Conservation (phyloP, 73 alveolate species). For the Durusdinium trenchii region DNA sequence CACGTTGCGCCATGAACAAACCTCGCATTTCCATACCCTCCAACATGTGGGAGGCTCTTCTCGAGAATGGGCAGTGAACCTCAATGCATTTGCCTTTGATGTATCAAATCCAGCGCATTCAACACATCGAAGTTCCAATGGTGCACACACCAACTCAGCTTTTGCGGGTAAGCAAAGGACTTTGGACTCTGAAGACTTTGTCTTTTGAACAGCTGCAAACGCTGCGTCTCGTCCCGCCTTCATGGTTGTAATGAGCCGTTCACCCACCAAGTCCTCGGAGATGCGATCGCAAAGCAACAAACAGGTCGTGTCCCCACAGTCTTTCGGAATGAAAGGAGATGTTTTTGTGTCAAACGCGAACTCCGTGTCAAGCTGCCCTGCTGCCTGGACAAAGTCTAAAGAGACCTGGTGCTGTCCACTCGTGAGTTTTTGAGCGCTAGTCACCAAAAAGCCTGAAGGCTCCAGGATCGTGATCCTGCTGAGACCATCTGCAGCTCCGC, state of each 20-base stretch:
- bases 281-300: slow-evolving; percentile 71
- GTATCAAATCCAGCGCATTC: slow-evolving; percentile 47
- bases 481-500: neutral
- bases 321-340: neutral
- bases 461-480: neutral
- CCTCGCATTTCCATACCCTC: slow-evolving; percentile 60
- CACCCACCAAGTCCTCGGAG: slow-evolving; percentile 65
- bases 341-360: slow-evolving; percentile 16
- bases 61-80: slow-evolving; percentile 49
- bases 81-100: slow-evolving; percentile 55
- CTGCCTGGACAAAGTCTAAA: neutral
- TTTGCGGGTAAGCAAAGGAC: slow-evolving; percentile 37
- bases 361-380: slow-evolving; percentile 82
- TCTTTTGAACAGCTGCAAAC: neutral
- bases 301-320: neutral
- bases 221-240: slow-evolving; percentile 56
- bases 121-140: slow-evolving; percentile 63
- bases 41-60: slow-evolving; percentile 48
- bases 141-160: slow-evolving; percentile 52
- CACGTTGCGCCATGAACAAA: slow-evolving; percentile 47
- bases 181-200: neutral
- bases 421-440: neutral
- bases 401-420: neutral
- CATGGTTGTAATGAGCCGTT: slow-evolving; percentile 64
- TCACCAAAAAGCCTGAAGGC: neutral